A percentile compares a stretch with the other conserved stretches of the same genome.
Evolutionary conservation across 139 green algal species (phyloP).

Genomic region (Pycnococcus provasolii): DNA sequence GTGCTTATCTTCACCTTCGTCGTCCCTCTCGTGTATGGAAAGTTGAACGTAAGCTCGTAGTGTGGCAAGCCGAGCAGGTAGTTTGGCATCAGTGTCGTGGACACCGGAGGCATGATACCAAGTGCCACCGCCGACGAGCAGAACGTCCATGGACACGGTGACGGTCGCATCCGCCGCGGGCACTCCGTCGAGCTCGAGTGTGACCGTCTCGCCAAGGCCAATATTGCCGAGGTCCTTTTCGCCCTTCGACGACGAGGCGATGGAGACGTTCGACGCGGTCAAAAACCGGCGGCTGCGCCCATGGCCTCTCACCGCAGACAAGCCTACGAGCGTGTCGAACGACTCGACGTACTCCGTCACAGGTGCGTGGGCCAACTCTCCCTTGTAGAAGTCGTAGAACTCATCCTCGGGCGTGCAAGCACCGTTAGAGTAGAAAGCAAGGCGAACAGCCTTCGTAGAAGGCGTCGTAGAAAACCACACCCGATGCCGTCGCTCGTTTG

Average conservation of each 20-base stretch:
- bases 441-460: slow-evolving; percentile 27
- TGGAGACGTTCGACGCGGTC: too few relatives aligned
- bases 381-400: slow-evolving; percentile 28
- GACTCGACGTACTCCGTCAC: slow-evolving; percentile 12
- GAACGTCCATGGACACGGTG: slow-evolving; percentile 8
- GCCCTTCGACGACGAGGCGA: not conserved
- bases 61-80: slow-evolving; percentile 9
- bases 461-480: slow-evolving; percentile 29
- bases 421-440: slow-evolving; percentile 21
- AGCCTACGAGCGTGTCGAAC: too few relatives aligned
- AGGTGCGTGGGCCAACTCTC: slow-evolving; percentile 23
- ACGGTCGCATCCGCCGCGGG: not conserved
- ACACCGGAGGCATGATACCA: not conserved
- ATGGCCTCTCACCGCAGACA: too few relatives aligned
- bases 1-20: slow-evolving; percentile 2
- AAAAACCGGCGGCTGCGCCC: too few relatives aligned
- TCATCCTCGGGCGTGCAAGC: slow-evolving; percentile 4
- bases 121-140: not conserved
- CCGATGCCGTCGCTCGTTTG: slow-evolving; percentile 17
- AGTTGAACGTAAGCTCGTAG: slow-evolving; percentile 17
- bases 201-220: not conserved
- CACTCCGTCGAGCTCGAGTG: not conserved
- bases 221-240: not conserved
- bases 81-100: slow-evolving; percentile 2
- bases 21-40: not conserved